Evolutionary conservation across 1,284 basidiomycete genomes (phyloP).

Genomic region (Mycena sp.): DNA sequence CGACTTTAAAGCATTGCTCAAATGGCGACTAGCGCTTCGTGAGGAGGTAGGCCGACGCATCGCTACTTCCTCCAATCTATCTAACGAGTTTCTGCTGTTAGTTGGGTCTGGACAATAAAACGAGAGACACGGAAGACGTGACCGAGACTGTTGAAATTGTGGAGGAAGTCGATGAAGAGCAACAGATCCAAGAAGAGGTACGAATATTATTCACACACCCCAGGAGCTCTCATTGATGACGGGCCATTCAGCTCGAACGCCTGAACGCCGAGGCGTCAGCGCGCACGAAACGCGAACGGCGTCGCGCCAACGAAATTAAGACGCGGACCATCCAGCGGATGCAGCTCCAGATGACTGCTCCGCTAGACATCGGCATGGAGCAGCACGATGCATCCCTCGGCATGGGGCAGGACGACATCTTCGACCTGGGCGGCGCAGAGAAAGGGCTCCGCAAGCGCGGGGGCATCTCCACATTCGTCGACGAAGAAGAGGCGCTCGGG

Average conservation of each 20-base stretch:
- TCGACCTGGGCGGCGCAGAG: constrained; percentile 81
- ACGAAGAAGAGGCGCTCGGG: constrained; percentile 55
- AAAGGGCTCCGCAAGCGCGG: constrained; percentile 55
- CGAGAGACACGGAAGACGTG: constrained; percentile 73
- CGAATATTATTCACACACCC: constrained; percentile 26
- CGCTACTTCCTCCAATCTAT: not conserved
- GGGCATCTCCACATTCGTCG: constrained; percentile 52
- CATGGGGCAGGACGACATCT: constrained; percentile 87
- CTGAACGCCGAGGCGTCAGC: constrained; percentile 83
- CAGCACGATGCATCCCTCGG: constrained; percentile 78
- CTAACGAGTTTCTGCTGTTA: too few species aligned
- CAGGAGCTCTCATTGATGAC: constrained; percentile 6
- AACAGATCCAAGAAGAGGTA: constrained; percentile 90
- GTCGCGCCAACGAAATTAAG: constrained; percentile 91
- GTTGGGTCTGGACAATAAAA: constrained; percentile 87
- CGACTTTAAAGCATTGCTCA: constrained; percentile 94
- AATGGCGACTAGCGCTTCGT: constrained; percentile 88
- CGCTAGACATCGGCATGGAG: constrained; percentile 94
- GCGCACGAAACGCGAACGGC: constrained; percentile 84
- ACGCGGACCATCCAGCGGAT: constrained; percentile 91
- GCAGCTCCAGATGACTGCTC: constrained; percentile 98
- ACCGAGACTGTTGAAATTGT: constrained; percentile 82
- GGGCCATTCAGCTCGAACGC: constrained; percentile 73
- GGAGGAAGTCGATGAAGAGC: constrained; percentile 86
- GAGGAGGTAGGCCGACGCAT: constrained; percentile 69